Conservation (phyloP, 164 flowering plant genomes). For the Magnolia sinica region DNA sequence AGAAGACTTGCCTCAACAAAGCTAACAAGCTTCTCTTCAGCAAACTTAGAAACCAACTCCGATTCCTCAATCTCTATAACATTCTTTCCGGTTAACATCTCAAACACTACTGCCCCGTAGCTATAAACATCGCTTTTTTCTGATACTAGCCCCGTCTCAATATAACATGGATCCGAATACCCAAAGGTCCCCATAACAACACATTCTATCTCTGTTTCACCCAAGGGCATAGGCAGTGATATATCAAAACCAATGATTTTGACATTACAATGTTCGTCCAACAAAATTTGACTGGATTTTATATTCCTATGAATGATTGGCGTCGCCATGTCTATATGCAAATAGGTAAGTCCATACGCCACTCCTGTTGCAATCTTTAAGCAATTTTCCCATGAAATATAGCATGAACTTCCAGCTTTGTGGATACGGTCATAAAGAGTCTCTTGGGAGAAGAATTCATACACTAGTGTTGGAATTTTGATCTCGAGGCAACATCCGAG, state of each 20-base stretch:
- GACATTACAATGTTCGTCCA: neutral
- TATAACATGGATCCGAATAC: neutral
- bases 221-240: neutral
- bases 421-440: conserved; percentile 16
- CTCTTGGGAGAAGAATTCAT: conserved; percentile 21
- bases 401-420: neutral
- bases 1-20: neutral
- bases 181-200: neutral
- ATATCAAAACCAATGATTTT: neutral
- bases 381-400: neutral
- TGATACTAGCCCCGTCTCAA: neutral
- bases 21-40: neutral
- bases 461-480: conserved; percentile 21
- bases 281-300: neutral
- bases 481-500: conserved; percentile 28
- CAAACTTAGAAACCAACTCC: neutral
- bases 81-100: neutral
- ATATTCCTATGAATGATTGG: conserved; percentile 1
- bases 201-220: neutral
- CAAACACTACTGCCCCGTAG: neutral
- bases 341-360: neutral
- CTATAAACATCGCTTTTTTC: neutral
- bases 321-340: neutral
- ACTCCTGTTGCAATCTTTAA: neutral
- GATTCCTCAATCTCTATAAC: neutral